These are phyloP conservation scores for Vanderwaltozyma yarrowii DNA, from an alignment of 805 yeast genomes.

Conservation along the genomic window DNA sequence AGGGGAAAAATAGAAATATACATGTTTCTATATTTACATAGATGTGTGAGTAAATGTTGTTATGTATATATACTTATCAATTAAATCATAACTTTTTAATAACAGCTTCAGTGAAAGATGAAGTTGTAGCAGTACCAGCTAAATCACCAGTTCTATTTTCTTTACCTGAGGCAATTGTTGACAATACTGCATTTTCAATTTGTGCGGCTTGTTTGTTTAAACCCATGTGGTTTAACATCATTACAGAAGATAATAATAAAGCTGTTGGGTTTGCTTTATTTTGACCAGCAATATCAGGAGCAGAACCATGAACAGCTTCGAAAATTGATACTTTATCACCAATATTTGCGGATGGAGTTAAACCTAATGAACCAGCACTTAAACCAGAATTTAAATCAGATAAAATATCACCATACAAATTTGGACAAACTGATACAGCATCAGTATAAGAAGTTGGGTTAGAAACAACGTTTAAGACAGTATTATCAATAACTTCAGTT, in stretches of 20 bases:
- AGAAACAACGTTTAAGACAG: constrained; percentile 80
- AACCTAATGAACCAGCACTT: constrained; percentile 91
- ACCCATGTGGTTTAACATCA: constrained; percentile 99
- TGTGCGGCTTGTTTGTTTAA: constrained; percentile 69
- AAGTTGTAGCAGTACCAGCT: constrained; percentile 83
- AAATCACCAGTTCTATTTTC: constrained; percentile 90
- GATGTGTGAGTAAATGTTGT: too few species aligned
- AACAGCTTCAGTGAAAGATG: constrained; percentile 86
- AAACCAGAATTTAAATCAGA: constrained; percentile 96
- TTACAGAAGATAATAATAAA: constrained; percentile 83
- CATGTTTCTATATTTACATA: too few species aligned
- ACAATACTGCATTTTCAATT: constrained; percentile 78
- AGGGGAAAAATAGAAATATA: too few species aligned
- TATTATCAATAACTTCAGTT: constrained; percentile 89
- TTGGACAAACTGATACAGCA: constrained; percentile 94
- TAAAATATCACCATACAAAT: constrained; percentile 97
- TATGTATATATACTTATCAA: too few species aligned
- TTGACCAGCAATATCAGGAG: constrained; percentile 99
- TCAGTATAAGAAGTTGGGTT: constrained; percentile 80
- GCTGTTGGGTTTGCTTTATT: constrained; percentile 99
- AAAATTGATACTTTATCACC: constrained; percentile 96
- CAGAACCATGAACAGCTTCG: constrained; percentile 99
- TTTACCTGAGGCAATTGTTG: constrained; percentile 89
- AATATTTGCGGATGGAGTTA: constrained; percentile 99
- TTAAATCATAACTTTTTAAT: constrained; percentile 38